Evolutionary conservation across 805 yeast species (phyloP).

Genomic region (Blastobotrys parvus): DNA sequence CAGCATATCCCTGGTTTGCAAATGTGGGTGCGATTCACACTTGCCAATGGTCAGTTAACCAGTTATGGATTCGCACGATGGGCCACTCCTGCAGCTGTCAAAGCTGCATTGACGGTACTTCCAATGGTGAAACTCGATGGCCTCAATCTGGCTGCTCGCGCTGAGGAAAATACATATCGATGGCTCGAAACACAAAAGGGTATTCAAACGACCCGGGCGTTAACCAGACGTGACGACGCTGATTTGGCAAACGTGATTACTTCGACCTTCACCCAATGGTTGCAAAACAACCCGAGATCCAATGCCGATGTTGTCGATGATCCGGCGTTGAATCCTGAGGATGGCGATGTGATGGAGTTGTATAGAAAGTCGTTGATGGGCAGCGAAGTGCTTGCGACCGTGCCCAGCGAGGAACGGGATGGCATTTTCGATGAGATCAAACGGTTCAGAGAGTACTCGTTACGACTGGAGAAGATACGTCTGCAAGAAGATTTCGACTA

Average conservation of each 20-base stretch:
- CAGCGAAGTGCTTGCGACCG: constrained; percentile 1
- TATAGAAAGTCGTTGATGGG: background rate
- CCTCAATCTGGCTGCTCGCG: constrained; percentile 4
- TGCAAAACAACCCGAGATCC: background rate
- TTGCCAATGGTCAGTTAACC: constrained; percentile 9
- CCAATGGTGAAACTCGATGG: constrained; percentile 8
- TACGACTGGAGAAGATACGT: constrained; percentile 10
- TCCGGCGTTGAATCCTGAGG: background rate
- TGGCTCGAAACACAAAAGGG: constrained; percentile 5
- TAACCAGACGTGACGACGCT: background rate
- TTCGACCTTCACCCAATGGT: constrained; percentile 1
- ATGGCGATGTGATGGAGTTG: background rate
- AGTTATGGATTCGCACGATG: constrained; percentile 17
- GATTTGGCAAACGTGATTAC: background rate
- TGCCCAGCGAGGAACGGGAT: constrained; percentile 9
- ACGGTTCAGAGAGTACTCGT: constrained; percentile 16
- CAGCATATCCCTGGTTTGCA: constrained; percentile 15
- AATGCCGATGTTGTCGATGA: background rate
- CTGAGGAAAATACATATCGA: constrained; percentile 8
- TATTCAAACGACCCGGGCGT: background rate
- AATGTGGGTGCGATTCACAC: constrained; percentile 10
- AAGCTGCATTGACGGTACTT: constrained; percentile 14
- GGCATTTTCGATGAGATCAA: constrained; percentile 15
- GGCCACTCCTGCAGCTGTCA: constrained; percentile 9
- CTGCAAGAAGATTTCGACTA: constrained; percentile 9